Conservation (phyloP, 371 early-diverging fungal species). For the Mucor piriformis region DNA sequence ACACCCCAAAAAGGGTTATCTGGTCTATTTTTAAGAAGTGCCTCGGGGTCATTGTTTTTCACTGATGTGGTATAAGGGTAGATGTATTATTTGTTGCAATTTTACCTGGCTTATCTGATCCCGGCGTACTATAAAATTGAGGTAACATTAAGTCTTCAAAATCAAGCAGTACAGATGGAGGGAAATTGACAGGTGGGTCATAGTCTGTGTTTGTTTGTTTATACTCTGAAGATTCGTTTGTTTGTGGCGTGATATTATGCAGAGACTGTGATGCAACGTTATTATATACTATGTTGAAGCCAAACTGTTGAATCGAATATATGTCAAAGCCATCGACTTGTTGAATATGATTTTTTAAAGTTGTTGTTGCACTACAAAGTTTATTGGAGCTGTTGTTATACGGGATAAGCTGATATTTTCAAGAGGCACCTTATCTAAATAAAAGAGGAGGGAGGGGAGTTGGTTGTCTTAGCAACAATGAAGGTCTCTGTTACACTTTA, state of each 20-base stretch:
- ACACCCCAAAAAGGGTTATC: constrained; percentile 51
- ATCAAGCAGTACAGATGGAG: constrained; percentile 3
- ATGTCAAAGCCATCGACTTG: neutral
- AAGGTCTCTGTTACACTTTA: no score
- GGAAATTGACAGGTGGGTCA: neutral
- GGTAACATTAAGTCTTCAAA: constrained; percentile 1
- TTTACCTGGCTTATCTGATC: neutral
- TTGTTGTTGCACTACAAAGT: neutral
- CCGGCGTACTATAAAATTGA: neutral
- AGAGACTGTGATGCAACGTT: neutral
- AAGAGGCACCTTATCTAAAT: neutral
- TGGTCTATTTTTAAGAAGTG: constrained; percentile 32
- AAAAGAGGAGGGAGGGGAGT: neutral
- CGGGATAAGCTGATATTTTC: no score
- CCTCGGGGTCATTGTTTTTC: neutral
- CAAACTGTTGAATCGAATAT: constrained; percentile 25
- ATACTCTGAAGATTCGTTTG: neutral
- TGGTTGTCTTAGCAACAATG: neutral
- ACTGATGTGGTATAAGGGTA: neutral
- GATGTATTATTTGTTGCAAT: neutral
- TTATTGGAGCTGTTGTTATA: neutral
- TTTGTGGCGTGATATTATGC: neutral
- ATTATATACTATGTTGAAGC: neutral
- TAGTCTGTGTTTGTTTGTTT: neutral
- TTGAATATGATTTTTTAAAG: no score